A percentile compares a stretch with the other conserved stretches of the same genome.
Conservation (phyloP, 1,139 yeast species). For the Blastobotrys serpentis region DNA sequence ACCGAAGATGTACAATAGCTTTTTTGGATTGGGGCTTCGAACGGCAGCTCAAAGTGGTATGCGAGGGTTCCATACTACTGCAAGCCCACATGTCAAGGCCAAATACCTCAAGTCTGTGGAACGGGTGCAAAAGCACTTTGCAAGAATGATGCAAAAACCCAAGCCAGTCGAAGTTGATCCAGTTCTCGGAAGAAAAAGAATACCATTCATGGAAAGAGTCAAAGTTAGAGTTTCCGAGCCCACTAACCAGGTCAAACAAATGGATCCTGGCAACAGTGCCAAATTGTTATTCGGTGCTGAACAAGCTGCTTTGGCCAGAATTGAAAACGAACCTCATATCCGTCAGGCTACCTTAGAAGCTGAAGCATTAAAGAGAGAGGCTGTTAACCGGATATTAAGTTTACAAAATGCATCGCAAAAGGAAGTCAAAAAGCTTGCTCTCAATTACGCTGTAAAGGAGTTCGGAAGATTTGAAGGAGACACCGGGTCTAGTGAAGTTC, state of each 20-base stretch:
- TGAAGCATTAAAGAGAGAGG: constrained; percentile 65
- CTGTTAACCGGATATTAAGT: constrained; percentile 67
- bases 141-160: constrained; percentile 35
- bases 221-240: constrained; percentile 64
- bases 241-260: constrained; percentile 47
- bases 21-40: constrained; percentile 11
- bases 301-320: constrained; percentile 53
- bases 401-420: constrained; percentile 66
- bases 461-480: constrained; percentile 85
- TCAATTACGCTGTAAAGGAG: constrained; percentile 67
- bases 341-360: constrained; percentile 36
- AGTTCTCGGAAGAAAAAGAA: constrained; percentile 67
- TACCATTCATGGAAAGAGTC: constrained; percentile 69
- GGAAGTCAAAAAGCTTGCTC: constrained; percentile 60
- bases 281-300: constrained; percentile 76
- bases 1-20: neutral
- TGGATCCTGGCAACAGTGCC: constrained; percentile 57
- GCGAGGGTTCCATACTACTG: constrained; percentile 15
- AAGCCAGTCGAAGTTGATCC: constrained; percentile 56
- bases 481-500: constrained; percentile 93
- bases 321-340: constrained; percentile 30
- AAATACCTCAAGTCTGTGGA: constrained; percentile 29
- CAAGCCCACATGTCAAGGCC: constrained; percentile 21
- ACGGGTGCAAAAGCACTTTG: constrained; percentile 37
- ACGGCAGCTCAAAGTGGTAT: constrained; percentile 3